Evolutionary conservation across 1,284 basidiomycete genomes (phyloP).

Genomic region (Tilletia indica): DNA sequence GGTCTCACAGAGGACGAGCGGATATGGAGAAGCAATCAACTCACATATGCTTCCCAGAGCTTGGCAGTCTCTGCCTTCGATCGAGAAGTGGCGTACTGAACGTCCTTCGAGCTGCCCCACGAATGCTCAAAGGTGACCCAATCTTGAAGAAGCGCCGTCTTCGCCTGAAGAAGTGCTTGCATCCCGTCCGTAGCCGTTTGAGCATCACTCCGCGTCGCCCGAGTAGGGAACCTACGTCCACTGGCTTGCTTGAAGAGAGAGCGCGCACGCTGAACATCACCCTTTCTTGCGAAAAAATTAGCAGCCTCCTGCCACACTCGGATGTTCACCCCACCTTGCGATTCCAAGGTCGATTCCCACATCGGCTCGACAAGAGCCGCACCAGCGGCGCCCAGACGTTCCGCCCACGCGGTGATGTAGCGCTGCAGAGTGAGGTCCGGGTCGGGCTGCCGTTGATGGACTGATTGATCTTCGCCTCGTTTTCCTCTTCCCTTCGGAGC

Average conservation of each 20-base stretch:
- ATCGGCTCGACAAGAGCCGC: conserved; percentile 42
- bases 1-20: conserved; percentile 18
- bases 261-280: conserved; percentile 38
- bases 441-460: conserved; percentile 26
- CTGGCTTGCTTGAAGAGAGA: conserved; percentile 34
- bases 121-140: conserved; percentile 82
- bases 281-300: conserved; percentile 35
- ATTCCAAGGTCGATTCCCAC: conserved; percentile 38
- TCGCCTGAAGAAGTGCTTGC: conserved; percentile 14
- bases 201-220: background rate
- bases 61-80: conserved; percentile 60
- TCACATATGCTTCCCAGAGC: conserved; percentile 58
- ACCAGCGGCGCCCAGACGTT: conserved; percentile 35
- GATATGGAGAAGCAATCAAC: conserved; percentile 18
- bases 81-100: conserved; percentile 64
- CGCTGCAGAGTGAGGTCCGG: conserved; percentile 28
- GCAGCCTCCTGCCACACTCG: conserved; percentile 37
- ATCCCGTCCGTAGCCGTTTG: conserved; percentile 23
- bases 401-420: conserved; percentile 44
- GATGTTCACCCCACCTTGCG: conserved; percentile 35
- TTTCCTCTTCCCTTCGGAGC: background rate
- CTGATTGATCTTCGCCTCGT: conserved; percentile 20
- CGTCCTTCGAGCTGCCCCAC: conserved; percentile 69
- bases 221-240: conserved; percentile 19
- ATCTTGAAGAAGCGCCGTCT: conserved; percentile 76